Evolutionary conservation across 352 stramenopile species (phyloP).

Genomic region (Phytophthora sansomeana): DNA sequence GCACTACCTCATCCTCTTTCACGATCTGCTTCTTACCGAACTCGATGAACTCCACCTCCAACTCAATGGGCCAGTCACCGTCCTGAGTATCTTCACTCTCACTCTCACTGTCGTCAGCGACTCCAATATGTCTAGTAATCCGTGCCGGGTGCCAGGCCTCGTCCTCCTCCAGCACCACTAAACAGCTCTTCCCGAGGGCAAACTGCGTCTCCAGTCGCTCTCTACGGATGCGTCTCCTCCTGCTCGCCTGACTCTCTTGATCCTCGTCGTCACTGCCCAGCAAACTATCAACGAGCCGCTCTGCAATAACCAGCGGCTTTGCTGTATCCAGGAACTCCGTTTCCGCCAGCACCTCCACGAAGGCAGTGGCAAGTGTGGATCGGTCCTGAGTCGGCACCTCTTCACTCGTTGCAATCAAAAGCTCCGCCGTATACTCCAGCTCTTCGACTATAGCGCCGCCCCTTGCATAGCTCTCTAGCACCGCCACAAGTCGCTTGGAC

Average conservation of each 20-base stretch:
- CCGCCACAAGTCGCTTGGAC: conserved; percentile 21
- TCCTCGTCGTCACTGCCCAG: conserved; percentile 28
- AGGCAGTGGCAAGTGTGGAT: conserved; percentile 25
- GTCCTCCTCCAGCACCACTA: conserved; percentile 77
- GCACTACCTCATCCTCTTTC: conserved; percentile 62
- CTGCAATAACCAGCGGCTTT: conserved; percentile 23
- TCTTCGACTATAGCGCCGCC: conserved; percentile 39
- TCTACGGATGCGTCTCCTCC: conserved; percentile 24
- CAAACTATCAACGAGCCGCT: conserved; percentile 33
- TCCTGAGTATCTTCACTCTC: background rate
- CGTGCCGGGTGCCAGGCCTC: conserved; percentile 75
- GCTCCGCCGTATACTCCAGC: conserved; percentile 72
- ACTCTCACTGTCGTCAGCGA: conserved; percentile 11
- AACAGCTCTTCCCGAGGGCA: conserved; percentile 62
- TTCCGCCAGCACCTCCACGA: conserved; percentile 58
- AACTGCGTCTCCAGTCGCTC: conserved; percentile 55
- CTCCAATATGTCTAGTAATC: conserved; percentile 54
- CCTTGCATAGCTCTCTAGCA: conserved; percentile 34
- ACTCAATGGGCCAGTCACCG: conserved; percentile 29
- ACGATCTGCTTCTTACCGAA: conserved; percentile 79
- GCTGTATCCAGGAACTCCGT: conserved; percentile 47
- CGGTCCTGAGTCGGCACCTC: conserved; percentile 20
- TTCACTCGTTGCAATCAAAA: conserved; percentile 66
- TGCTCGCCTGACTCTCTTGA: conserved; percentile 32
- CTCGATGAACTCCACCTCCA: conserved; percentile 83